A percentile compares a stretch with the other conserved stretches of the same genome.
phyloP scores from a whole-genome alignment of 495 filamentous ascomycete species.

The Talaromyces nanjingensis region DNA sequence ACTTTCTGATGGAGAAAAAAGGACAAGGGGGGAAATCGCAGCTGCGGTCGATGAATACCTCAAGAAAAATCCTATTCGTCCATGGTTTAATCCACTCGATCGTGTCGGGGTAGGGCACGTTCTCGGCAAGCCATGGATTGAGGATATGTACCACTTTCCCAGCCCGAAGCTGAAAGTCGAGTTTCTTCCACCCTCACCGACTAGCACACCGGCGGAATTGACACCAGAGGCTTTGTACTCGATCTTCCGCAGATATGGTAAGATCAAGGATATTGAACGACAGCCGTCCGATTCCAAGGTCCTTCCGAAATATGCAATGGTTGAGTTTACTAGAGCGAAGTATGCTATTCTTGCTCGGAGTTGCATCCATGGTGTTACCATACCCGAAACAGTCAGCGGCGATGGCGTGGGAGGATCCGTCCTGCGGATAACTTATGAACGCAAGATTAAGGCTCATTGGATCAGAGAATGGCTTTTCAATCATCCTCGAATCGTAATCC shows the following conservation, averaged over 20 bases:
- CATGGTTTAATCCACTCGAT: conserved; percentile 85
- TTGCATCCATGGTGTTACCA: conserved; percentile 79
- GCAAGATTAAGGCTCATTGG: conserved; percentile 64
- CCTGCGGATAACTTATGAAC: conserved; percentile 75
- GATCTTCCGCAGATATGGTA: conserved; percentile 85
- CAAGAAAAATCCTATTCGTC: conserved; percentile 63
- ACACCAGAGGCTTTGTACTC: conserved; percentile 81
- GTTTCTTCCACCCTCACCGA: conserved; percentile 64
- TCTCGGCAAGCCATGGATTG: conserved; percentile 83
- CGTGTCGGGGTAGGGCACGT: conserved; percentile 63
- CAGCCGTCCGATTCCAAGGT: conserved; percentile 81
- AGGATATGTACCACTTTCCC: conserved; percentile 82
- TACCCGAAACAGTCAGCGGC: conserved; percentile 50
- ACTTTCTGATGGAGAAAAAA: conserved; percentile 40
- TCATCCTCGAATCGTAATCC: conserved; percentile 86
- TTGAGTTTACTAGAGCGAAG: conserved; percentile 65
- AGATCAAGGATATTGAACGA: conserved; percentile 68
- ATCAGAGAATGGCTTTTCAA: conserved; percentile 83
- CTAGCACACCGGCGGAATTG: conserved; percentile 61
- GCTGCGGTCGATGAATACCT: conserved; percentile 47
- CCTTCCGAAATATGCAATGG: conserved; percentile 65
- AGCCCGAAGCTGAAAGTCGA: conserved; percentile 70
- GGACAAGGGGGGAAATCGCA: conserved; percentile 53
- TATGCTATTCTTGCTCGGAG: conserved; percentile 83
- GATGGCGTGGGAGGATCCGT: conserved; percentile 69